Evolutionary conservation across 2,329 filamentous ascomycete species (phyloP).

Genomic region (Corinectria fuckeliana): DNA sequence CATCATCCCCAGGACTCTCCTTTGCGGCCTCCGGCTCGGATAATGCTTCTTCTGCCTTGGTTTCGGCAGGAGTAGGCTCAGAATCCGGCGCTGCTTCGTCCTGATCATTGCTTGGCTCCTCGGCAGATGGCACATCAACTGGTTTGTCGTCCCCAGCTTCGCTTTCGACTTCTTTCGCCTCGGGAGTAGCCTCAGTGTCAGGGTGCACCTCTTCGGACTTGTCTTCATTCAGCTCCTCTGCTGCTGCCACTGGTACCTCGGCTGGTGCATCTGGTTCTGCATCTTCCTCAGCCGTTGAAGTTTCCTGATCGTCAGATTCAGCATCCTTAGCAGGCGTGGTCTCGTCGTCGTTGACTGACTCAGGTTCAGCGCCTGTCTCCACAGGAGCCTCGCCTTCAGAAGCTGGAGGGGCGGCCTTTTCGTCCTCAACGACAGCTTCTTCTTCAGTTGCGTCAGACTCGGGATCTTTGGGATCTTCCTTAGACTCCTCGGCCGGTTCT

Average conservation of each 20-base stretch:
- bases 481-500: background rate
- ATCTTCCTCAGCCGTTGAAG: background rate
- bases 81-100: slow-evolving; percentile 2
- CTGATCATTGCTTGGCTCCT: slow-evolving; percentile 1
- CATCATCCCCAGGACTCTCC: background rate
- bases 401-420: background rate
- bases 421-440: background rate
- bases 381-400: background rate
- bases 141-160: slow-evolving; percentile 1
- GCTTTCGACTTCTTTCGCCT: background rate
- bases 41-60: background rate
- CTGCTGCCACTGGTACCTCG: background rate
- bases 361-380: background rate
- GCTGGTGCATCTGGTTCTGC: background rate
- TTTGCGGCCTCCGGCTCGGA: slow-evolving; percentile 1
- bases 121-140: background rate
- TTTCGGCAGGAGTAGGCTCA: background rate
- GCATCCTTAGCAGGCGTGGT: background rate
- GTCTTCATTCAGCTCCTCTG: slow-evolving; percentile 5
- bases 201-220: background rate
- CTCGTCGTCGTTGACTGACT: background rate
- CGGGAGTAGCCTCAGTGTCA: background rate
- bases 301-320: background rate
- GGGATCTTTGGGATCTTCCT: background rate
- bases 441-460: background rate